These are phyloP conservation scores for Pleodorina starrii DNA, from an alignment of 139 green algal species.

Conservation along the genomic window DNA sequence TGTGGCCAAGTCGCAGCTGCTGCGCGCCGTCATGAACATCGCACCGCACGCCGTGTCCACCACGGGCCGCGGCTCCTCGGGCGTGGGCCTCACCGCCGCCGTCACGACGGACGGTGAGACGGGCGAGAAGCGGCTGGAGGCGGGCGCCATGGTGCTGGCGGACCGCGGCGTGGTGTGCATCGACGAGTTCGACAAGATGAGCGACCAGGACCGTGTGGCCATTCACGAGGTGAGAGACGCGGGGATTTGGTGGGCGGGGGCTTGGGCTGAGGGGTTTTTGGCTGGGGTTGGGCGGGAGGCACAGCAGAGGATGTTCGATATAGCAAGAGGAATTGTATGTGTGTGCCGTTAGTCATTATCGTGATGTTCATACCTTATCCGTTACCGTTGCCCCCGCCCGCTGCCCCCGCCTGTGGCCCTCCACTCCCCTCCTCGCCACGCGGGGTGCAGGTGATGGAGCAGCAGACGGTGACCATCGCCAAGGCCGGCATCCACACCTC, in stretches of 20 bases:
- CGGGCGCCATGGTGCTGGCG: constrained; percentile 98
- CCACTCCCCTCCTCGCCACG: too few species aligned
- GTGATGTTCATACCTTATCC: too few species aligned
- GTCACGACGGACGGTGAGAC: constrained; percentile 89
- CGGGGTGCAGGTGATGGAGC: constrained; percentile 89
- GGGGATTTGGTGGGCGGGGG: too few species aligned
- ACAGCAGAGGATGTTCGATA: too few species aligned
- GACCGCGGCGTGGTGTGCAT: constrained; percentile 99
- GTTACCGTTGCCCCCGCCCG: too few species aligned
- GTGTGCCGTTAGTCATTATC: too few species aligned
- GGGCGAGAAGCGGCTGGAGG: constrained; percentile 94
- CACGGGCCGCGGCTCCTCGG: constrained; percentile 95
- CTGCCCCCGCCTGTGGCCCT: too few species aligned
- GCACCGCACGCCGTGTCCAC: constrained; percentile 95
- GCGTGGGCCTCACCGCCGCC: constrained; percentile 97
- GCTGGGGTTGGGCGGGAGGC: too few species aligned
- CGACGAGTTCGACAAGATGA: constrained; percentile 99
- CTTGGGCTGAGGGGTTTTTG: too few species aligned
- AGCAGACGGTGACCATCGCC: constrained; percentile 98
- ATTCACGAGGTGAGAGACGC: constrained; percentile 93
- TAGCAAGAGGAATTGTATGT: too few species aligned
- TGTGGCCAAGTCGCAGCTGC: constrained; percentile 97
- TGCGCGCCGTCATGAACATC: constrained; percentile 95
- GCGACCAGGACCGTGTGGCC: constrained; percentile 95
- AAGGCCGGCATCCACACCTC: constrained; percentile 98